Percentiles rank a stretch among this genome's conserved stretches.
phyloP scores from a whole-genome alignment of 768 basidiomycete species.

The Lactifluus hygrophoroides region DNA sequence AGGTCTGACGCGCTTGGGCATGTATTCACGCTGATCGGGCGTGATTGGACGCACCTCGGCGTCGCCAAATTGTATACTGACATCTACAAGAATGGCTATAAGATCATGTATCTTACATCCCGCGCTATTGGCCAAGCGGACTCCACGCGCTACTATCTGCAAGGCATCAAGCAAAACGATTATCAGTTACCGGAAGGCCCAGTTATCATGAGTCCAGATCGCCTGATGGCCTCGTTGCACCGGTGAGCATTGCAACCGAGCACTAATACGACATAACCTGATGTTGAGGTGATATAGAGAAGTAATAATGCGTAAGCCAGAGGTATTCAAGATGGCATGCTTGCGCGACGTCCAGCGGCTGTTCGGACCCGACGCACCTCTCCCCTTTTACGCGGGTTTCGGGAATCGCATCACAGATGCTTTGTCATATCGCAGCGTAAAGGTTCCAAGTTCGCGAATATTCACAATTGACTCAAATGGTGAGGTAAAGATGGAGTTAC shows the following conservation, averaged over 20 bases:
- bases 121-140: conserved; percentile 98
- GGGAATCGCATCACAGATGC: conserved; percentile 99
- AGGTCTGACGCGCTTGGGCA: conserved; percentile 96
- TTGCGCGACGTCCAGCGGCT: conserved; percentile 87
- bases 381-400: conserved; percentile 94
- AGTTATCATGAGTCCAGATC: conserved; percentile 97
- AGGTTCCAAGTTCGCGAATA: conserved; percentile 87
- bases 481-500: conserved; percentile 92
- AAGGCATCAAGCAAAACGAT: conserved; percentile 89
- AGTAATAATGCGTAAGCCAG: conserved; percentile 98
- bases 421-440: conserved; percentile 92
- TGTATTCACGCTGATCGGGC: conserved; percentile 94
- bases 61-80: conserved; percentile 97
- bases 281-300: conserved; percentile 44
- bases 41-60: conserved; percentile 96
- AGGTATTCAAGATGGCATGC: conserved; percentile 99
- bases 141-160: conserved; percentile 89
- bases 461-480: conserved; percentile 95
- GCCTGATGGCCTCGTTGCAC: conserved; percentile 89
- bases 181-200: conserved; percentile 97
- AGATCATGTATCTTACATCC: conserved; percentile 95
- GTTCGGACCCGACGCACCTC: conserved; percentile 63
- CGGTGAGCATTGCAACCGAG: conserved; percentile 44
- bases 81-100: conserved; percentile 92
- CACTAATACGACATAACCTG: not conserved